A percentile compares a stretch with the other conserved stretches of the same genome.
These are phyloP conservation scores for Daldinia grandis DNA, from an alignment of 495 filamentous ascomycete species.

Conservation along the genomic window DNA sequence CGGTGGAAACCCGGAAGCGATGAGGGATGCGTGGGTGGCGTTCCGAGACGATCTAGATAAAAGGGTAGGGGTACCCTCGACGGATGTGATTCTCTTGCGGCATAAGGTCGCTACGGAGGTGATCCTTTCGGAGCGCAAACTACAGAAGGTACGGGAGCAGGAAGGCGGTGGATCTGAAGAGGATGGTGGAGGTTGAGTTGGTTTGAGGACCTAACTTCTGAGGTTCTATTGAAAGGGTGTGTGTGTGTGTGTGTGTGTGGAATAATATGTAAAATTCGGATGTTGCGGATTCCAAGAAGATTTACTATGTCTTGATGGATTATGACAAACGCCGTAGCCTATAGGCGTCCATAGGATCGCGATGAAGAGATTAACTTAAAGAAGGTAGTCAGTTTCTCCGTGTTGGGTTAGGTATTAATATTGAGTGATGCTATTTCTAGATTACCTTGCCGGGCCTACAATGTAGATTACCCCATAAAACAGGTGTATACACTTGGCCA, in stretches of 20 bases:
- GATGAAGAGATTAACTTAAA: not conserved
- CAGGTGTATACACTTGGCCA: too few species aligned
- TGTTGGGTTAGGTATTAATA: not conserved
- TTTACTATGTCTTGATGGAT: not conserved
- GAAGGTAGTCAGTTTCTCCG: not conserved
- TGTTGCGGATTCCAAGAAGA: not conserved
- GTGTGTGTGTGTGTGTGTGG: too few species aligned
- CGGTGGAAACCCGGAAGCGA: not conserved
- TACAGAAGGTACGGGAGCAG: not conserved
- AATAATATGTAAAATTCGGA: not conserved
- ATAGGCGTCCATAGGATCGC: not conserved
- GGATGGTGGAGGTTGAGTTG: not conserved
- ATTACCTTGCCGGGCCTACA: too few species aligned
- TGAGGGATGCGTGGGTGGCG: constrained; percentile 3
- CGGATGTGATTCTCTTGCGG: constrained; percentile 4
- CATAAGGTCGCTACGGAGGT: constrained; percentile 18
- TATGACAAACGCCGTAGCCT: not conserved
- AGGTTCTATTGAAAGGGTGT: not conserved
- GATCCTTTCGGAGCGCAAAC: constrained; percentile 5
- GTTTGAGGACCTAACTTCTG: not conserved
- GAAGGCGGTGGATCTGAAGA: not conserved
- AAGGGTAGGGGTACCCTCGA: not conserved
- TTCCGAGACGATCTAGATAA: constrained; percentile 13
- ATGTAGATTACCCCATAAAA: too few species aligned
- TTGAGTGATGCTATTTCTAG: too few species aligned